These are phyloP conservation scores for Rhodamnia argentea DNA, from an alignment of 345 rosid species.

Conservation along the genomic window DNA sequence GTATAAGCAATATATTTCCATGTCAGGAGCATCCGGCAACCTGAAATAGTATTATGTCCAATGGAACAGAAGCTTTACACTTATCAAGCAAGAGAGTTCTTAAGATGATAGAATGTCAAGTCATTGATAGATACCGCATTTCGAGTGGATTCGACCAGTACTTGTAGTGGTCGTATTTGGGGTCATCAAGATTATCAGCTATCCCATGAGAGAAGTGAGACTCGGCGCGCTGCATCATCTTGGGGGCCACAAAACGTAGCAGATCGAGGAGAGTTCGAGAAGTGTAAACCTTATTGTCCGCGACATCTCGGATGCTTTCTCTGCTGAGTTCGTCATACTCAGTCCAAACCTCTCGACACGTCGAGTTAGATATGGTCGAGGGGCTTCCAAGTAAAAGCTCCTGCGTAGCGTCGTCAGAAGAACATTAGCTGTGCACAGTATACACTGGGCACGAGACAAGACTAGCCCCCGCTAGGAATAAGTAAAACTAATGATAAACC, in stretches of 20 bases:
- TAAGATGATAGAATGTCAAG: background rate
- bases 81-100: background rate
- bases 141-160: conserved; percentile 84
- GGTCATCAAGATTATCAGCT: conserved; percentile 58
- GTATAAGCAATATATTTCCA: conserved; percentile 58
- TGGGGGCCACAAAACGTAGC: conserved; percentile 52
- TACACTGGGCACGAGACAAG: background rate
- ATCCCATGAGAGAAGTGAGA: conserved; percentile 73
- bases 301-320: conserved; percentile 28
- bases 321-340: conserved; percentile 52
- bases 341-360: conserved; percentile 45
- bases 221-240: conserved; percentile 53
- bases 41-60: conserved; percentile 16
- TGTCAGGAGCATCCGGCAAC: conserved; percentile 56
- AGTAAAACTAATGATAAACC: background rate
- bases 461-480: background rate
- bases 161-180: conserved; percentile 45
- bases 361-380: conserved; percentile 6
- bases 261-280: conserved; percentile 33
- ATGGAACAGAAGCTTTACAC: background rate
- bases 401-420: conserved; percentile 3
- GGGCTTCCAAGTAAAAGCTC: conserved; percentile 5
- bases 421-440: background rate
- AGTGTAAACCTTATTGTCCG: conserved; percentile 50
- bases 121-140: conserved; percentile 23